phyloP scores from a whole-genome alignment of 2,329 filamentous ascomycete species.

The Xylaria sp. region DNA sequence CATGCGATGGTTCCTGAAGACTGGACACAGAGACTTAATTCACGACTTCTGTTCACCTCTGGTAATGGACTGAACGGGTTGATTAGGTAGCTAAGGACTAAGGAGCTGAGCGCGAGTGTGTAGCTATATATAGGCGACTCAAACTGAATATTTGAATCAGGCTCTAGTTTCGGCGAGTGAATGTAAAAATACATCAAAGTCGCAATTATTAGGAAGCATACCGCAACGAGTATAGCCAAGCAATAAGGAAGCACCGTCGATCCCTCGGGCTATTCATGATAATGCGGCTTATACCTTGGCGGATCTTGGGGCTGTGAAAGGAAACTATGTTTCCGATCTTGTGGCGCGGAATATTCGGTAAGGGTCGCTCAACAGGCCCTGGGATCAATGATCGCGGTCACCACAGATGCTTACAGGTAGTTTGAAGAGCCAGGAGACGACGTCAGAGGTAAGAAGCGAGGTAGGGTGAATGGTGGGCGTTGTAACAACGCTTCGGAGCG shows the following conservation, averaged over 20 bases:
- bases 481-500: conserved; percentile 7
- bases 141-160: too few relatives aligned
- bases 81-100: too few relatives aligned
- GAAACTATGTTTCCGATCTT: conserved; percentile 17
- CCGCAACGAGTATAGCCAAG: too few relatives aligned
- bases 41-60: too few relatives aligned
- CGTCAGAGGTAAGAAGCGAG: conserved; percentile 8
- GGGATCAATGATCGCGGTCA: neutral
- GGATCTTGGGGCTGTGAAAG: conserved; percentile 10
- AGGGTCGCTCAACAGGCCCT: neutral
- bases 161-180: too few relatives aligned
- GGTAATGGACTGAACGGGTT: too few relatives aligned
- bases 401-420: neutral
- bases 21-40: too few relatives aligned
- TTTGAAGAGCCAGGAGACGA: neutral
- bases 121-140: too few relatives aligned
- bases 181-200: too few relatives aligned
- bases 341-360: conserved; percentile 27
- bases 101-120: too few relatives aligned
- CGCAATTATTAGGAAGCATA: too few relatives aligned
- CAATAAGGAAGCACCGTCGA: neutral
- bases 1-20: too few relatives aligned
- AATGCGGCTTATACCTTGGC: conserved; percentile 1
- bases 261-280: neutral
- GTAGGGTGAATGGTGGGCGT: neutral